phyloP scores from a whole-genome alignment of 2,329 filamentous ascomycete species.

The Metarhizium guizhouense region DNA sequence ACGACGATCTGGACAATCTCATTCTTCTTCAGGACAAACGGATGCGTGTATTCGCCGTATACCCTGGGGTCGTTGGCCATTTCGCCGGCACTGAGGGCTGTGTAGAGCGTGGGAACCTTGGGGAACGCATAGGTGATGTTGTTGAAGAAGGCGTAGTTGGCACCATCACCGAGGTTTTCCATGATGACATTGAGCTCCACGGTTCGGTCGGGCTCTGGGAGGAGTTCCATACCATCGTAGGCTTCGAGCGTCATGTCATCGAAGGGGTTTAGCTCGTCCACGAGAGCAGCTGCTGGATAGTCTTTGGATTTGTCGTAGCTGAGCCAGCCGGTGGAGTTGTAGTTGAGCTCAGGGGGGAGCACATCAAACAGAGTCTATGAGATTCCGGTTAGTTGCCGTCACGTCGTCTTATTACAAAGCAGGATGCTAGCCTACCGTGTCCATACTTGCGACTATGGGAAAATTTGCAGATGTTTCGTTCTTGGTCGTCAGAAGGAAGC shows the following conservation, averaged over 20 bases:
- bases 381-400: not conserved
- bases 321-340: conserved; percentile 58
- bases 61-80: conserved; percentile 47
- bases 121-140: conserved; percentile 66
- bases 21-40: conserved; percentile 58
- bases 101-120: conserved; percentile 75
- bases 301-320: conserved; percentile 41
- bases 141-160: conserved; percentile 60
- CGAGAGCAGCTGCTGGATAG: conserved; percentile 39
- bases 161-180: conserved; percentile 52
- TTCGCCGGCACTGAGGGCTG: conserved; percentile 55
- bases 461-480: conserved; percentile 55
- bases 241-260: conserved; percentile 69
- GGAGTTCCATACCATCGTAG: conserved; percentile 52
- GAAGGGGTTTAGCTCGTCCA: conserved; percentile 56
- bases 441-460: conserved; percentile 61
- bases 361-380: conserved; percentile 54
- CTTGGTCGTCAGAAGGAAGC: conserved; percentile 54
- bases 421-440: conserved; percentile 36
- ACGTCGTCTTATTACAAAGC: not conserved
- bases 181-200: conserved; percentile 57
- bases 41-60: conserved; percentile 58
- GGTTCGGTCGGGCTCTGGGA: conserved; percentile 51
- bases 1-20: conserved; percentile 65
- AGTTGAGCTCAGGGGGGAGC: conserved; percentile 59